Evolutionary conservation across 495 filamentous ascomycete species (phyloP), one percentile per base, ranked within the genome.

Genomic region (Penicillium odoratum): DNA sequence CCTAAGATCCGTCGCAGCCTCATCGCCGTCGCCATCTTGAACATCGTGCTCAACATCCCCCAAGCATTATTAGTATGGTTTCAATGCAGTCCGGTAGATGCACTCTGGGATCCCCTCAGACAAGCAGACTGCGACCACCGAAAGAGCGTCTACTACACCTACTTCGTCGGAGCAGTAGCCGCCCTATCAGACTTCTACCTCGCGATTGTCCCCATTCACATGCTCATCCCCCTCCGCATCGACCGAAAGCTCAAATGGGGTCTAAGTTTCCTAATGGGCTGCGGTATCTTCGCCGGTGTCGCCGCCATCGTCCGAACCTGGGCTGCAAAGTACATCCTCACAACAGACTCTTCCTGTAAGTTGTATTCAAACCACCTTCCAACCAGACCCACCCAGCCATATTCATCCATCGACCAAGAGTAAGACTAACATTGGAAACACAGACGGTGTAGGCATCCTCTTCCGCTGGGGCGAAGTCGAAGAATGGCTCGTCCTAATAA

Each of bases 221-320:
- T 68, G 62, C 56, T 68, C 3, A 18, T 65, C 1, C 65, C 65
- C 4, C 28, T 68, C 26, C 57, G 56, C 7, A 68, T 68, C 34
- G 65, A 68, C 48, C 56, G 57, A n/a, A 68, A 65, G 50, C 50
- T 68, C 4, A 68, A 68, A 59, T 68, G 62, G 65, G 65, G 65
- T 54, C 46, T 68, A 1, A 58, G 62, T 43, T 68, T 68, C 59
- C 59, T 68, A 15, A 68, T 68, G 65, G 65, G 65, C 28, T 65
- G 59, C 15, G 65, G 65, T 61, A 42, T 68, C 7, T 65, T 68
- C 34, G 65, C 65, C 9, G 65, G 65, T 7, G 65, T 56, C 6
- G 65, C 65, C n/a, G 65, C 65, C 16, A 62, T 68, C 25, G 57
- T 68, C 15, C 59, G 65, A 28, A 68, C 65, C 7, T 68, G 65